phyloP scores from a whole-genome alignment of 352 stramenopile species.

The Phytophthora hybrid region DNA sequence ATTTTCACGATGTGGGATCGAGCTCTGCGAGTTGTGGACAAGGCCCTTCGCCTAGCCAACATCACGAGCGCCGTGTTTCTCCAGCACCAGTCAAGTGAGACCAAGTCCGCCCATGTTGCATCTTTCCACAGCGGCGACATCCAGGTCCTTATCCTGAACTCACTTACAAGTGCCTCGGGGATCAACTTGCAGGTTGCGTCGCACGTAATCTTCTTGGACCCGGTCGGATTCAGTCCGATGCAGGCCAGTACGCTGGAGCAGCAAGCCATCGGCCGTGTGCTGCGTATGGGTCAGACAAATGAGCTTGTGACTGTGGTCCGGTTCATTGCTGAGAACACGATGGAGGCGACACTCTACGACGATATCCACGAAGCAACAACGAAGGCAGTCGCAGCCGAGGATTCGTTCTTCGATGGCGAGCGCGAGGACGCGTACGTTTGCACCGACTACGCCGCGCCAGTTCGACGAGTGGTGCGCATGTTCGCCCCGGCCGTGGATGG shows the following conservation, averaged over 20 bases:
- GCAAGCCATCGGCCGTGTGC: constrained; percentile 84
- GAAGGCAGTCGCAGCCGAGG: constrained; percentile 56
- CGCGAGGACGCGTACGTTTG: constrained; percentile 69
- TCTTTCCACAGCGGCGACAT: constrained; percentile 72
- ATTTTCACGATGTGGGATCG: constrained; percentile 88
- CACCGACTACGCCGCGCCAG: constrained; percentile 58
- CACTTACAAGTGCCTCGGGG: constrained; percentile 81
- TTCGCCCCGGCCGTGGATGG: constrained; percentile 35
- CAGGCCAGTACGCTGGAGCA: constrained; percentile 83
- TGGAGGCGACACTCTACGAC: constrained; percentile 80
- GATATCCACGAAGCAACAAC: constrained; percentile 68
- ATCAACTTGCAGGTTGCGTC: constrained; percentile 89
- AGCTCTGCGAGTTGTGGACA: constrained; percentile 68
- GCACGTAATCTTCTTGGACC: constrained; percentile 86
- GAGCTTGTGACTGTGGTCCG: constrained; percentile 71
- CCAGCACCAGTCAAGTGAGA: constrained; percentile 80
- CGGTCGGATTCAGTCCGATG: constrained; percentile 69
- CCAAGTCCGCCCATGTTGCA: constrained; percentile 76
- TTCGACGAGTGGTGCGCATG: constrained; percentile 71
- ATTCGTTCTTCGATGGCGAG: constrained; percentile 78
- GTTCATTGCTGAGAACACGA: constrained; percentile 76
- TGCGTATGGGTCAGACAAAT: constrained; percentile 89
- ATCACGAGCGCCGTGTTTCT: constrained; percentile 78
- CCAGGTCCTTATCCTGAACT: constrained; percentile 81
- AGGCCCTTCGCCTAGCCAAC: constrained; percentile 58